These are phyloP conservation scores for Heterobasidion occidentale DNA, from an alignment of 1,284 basidiomycete species.

Conservation along the genomic window DNA sequence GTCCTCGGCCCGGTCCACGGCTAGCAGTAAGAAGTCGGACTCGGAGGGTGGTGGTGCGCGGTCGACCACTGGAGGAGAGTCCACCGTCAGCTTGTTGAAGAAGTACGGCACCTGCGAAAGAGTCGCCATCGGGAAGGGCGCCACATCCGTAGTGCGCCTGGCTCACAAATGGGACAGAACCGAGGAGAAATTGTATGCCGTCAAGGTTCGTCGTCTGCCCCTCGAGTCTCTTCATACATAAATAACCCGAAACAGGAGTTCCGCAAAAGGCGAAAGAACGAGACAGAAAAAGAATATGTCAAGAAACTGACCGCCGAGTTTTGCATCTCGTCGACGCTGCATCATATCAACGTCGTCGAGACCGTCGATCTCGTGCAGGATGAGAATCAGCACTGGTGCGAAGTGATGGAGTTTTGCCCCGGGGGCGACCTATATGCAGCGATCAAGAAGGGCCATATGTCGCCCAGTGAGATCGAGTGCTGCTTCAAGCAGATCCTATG, in stretches of 20 bases:
- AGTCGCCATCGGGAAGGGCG: conserved; percentile 95
- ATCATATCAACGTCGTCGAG: conserved; percentile 96
- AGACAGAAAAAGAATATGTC: conserved; percentile 98
- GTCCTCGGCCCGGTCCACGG: conserved; percentile 62
- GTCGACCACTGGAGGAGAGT: conserved; percentile 50
- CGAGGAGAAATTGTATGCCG: conserved; percentile 97
- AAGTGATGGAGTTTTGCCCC: conserved; percentile 99
- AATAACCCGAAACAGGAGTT: conserved; percentile 63
- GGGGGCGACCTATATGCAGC: conserved; percentile 96
- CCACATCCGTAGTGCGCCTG: conserved; percentile 91
- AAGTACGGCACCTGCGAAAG: conserved; percentile 98
- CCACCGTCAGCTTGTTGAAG: conserved; percentile 61
- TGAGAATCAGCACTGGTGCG: conserved; percentile 95
- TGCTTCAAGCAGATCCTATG: conserved; percentile 95
- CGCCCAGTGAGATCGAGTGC: conserved; percentile 90
- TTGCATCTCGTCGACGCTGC: conserved; percentile 96
- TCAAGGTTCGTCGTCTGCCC: conserved; percentile 63
- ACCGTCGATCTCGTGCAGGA: conserved; percentile 98
- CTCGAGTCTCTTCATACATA: conserved; percentile 1
- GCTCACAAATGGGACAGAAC: conserved; percentile 98
- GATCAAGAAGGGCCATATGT: conserved; percentile 97
- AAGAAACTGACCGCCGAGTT: conserved; percentile 99
- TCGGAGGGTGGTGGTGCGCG: conserved; percentile 51
- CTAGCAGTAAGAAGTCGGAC: conserved; percentile 59
- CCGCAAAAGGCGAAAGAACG: conserved; percentile 95